Base-by-base conservation (phyloP, 192 early-diverging fungal species). In the Mycoemilia scoparia region DNA sequence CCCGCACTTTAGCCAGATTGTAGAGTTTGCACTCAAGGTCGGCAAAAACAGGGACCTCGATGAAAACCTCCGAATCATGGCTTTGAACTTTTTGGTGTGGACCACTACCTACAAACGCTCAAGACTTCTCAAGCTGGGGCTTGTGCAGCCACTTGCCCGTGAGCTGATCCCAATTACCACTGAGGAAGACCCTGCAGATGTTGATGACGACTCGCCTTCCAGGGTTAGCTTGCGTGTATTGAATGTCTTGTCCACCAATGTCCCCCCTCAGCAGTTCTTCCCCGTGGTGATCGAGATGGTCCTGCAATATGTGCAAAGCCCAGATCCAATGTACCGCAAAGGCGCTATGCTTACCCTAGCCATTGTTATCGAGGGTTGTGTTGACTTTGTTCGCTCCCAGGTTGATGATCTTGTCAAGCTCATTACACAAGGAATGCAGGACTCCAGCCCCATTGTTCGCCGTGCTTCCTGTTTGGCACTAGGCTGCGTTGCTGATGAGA, bases 181-280 rank as follows among this genome's bases (percentile, higher is more conserved):
- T 21, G 79, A 87, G 54, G 74, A 77, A 29, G 83, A 86, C 32
- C 54, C 73, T 21, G 73, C 61, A 13, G 82, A 85, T 51, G 59
- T 56, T 5, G 78, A 83, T 43, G 87, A 87, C 14, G 87, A 91
- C 35, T 74, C 72, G 26, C 80, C 87, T 17, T 71, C 79, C 29
- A 64, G 63, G 24, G 57, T 60, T 47, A 54, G 54, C 10, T 43
- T 75, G 43, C 64, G 68, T 34, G 63, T 88, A 28, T 67, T 92
- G 26, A 87, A 79, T 41, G 65, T 76, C 24, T 35, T 92, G 21
- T 71, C 82, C 12, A 79, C 81, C 21, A 79, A 82, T 36, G 60
- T 88, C 28, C 78, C 88, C 31, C 83, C 88, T 38, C 71, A 77
- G 48, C 76, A 86, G 34, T 78, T 90, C 4, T 89, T 90, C 57